Conservation (phyloP, 805 yeast species). For the Henningerozyma blattae region DNA sequence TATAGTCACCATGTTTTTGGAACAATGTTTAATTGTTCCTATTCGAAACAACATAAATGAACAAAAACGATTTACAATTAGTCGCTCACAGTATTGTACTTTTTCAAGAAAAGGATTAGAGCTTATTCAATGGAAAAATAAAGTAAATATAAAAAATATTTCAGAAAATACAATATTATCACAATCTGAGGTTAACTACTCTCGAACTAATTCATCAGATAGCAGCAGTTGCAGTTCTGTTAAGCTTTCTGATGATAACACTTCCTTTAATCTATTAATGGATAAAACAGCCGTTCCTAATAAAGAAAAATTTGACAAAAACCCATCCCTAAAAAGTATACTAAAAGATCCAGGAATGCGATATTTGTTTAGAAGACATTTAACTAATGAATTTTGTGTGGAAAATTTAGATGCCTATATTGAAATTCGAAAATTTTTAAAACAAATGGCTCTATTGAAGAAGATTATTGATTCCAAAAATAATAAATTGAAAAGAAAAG, state of each 20-base stretch:
- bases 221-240: background rate
- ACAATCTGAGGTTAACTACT: background rate
- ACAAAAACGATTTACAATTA: conserved; percentile 19
- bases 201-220: too few relatives aligned
- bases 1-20: conserved; percentile 39
- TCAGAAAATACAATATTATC: background rate
- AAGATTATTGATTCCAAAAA: conserved; percentile 25
- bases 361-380: conserved; percentile 52
- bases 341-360: conserved; percentile 67
- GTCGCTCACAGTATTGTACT: conserved; percentile 32
- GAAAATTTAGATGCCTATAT: conserved; percentile 69
- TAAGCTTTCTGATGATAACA: background rate
- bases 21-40: conserved; percentile 35
- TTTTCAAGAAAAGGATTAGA: conserved; percentile 32
- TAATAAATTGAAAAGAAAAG: conserved; percentile 2
- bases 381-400: conserved; percentile 51
- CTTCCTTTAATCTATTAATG: background rate
- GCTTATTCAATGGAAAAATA: conserved; percentile 20
- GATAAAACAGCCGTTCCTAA: conserved; percentile 3
- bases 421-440: conserved; percentile 42
- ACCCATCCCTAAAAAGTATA: conserved; percentile 32
- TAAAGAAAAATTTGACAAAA: too few relatives aligned
- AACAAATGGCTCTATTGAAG: conserved; percentile 32
- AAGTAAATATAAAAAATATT: conserved; percentile 1
- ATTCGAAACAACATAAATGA: conserved; percentile 29